These are phyloP conservation scores for Physcomitrellopsis africana DNA, from an alignment of 225 moss, liverwort and hornwort species.

Conservation along the genomic window DNA sequence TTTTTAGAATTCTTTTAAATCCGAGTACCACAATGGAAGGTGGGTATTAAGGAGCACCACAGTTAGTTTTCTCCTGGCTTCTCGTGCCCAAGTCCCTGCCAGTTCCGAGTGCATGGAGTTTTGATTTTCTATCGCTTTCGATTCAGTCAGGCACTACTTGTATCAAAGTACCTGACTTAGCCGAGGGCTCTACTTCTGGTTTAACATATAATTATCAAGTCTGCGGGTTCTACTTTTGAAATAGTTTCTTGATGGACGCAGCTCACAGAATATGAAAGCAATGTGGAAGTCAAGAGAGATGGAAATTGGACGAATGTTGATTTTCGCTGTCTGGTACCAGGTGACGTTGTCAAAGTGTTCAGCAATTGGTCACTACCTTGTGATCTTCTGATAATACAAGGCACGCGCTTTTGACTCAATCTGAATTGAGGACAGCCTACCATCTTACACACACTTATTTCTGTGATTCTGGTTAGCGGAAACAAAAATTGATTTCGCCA, in stretches of 20 bases:
- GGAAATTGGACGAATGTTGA: conserved; percentile 45
- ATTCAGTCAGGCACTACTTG: not conserved
- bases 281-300: conserved; percentile 56
- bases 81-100: no score
- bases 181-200: no score
- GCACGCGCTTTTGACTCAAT: conserved; percentile 16
- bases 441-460: not conserved
- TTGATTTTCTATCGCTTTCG: not conserved
- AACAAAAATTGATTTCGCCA: no score
- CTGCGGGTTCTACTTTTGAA: not conserved
- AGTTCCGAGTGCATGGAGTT: no score
- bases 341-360: conserved; percentile 56
- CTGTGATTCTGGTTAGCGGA: not conserved
- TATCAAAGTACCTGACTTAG: not conserved
- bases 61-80: no score
- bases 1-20: no score
- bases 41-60: no score
- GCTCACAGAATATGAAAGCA: conserved; percentile 64
- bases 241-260: conserved; percentile 17
- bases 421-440: not conserved
- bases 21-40: no score
- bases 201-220: no score
- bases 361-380: conserved; percentile 67
- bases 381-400: conserved; percentile 60
- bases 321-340: conserved; percentile 52